phyloP scores from a whole-genome alignment of 2,329 filamentous ascomycete genomes.

The Xylariaceae sp. region DNA sequence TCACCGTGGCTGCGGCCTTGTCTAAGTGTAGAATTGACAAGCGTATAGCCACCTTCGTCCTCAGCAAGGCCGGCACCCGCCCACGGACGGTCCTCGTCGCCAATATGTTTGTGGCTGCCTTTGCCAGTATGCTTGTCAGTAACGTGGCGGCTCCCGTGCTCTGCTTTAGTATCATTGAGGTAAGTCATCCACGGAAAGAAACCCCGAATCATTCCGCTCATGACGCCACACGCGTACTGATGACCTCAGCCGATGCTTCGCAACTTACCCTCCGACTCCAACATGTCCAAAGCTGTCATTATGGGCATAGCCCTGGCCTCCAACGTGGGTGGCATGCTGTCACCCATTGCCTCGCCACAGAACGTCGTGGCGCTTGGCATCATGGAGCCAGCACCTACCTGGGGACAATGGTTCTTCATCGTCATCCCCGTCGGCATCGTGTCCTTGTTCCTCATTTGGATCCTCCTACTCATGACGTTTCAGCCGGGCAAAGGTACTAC shows the following conservation, averaged over 20 bases:
- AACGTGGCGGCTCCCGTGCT: conserved; percentile 96
- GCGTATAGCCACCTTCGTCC: conserved; percentile 89
- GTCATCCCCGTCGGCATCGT: conserved; percentile 88
- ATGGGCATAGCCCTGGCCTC: conserved; percentile 92
- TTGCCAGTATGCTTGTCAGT: conserved; percentile 98
- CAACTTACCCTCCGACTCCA: conserved; percentile 82
- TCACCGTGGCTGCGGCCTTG: conserved; percentile 89
- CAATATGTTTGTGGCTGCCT: conserved; percentile 97
- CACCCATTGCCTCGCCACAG: conserved; percentile 93
- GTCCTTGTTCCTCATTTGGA: conserved; percentile 84
- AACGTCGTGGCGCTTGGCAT: conserved; percentile 96
- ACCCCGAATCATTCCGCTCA: not conserved
- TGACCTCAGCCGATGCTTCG: conserved; percentile 76
- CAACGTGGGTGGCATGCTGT: conserved; percentile 94
- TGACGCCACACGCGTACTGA: not conserved
- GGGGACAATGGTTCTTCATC: conserved; percentile 97
- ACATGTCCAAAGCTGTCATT: conserved; percentile 92
- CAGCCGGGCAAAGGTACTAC: conserved; percentile 78
- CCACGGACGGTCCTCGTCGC: conserved; percentile 88
- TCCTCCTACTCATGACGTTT: conserved; percentile 80
- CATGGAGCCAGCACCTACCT: conserved; percentile 87
- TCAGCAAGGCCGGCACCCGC: conserved; percentile 92
- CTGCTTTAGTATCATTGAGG: conserved; percentile 96
- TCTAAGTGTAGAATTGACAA: conserved; percentile 98
- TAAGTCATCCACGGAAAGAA: conserved; percentile 36